Conservation (phyloP, 768 basidiomycete species). For the Pleurotus tuber-regium region DNA sequence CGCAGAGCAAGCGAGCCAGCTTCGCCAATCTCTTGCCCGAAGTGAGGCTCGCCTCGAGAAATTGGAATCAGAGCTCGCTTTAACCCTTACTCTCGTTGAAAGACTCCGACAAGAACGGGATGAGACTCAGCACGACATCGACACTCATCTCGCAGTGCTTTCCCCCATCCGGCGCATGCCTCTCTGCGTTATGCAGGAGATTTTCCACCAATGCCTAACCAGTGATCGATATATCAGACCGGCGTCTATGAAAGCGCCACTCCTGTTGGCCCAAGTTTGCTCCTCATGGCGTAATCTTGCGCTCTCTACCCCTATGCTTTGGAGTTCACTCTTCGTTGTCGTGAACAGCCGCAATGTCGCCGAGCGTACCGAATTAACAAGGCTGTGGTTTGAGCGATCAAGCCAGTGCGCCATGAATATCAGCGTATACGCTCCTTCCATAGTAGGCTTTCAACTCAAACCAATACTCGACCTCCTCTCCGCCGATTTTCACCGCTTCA, state of each 20-base stretch:
- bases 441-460: conserved; percentile 18
- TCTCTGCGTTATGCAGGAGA: conserved; percentile 20
- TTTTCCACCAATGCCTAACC: conserved; percentile 20
- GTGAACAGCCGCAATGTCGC: conserved; percentile 13
- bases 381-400: conserved; percentile 19
- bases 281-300: conserved; percentile 20
- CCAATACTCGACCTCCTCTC: conserved; percentile 13
- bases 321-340: conserved; percentile 19
- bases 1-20: neutral
- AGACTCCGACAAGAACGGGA: conserved; percentile 4
- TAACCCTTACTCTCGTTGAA: neutral
- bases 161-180: conserved; percentile 18
- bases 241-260: conserved; percentile 15
- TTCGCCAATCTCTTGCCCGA: neutral
- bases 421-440: conserved; percentile 12
- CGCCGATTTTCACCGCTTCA: conserved; percentile 15
- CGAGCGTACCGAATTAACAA: conserved; percentile 17
- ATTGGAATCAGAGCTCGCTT: neutral
- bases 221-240: conserved; percentile 16
- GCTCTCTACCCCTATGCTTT: conserved; percentile 19
- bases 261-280: conserved; percentile 22
- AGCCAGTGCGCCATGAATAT: conserved; percentile 15
- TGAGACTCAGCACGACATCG: neutral
- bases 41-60: neutral
- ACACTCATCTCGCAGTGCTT: conserved; percentile 2